These are phyloP conservation scores for Malassezia sp. DNA, from an alignment of 1,284 basidiomycete genomes.

Conservation along the genomic window DNA sequence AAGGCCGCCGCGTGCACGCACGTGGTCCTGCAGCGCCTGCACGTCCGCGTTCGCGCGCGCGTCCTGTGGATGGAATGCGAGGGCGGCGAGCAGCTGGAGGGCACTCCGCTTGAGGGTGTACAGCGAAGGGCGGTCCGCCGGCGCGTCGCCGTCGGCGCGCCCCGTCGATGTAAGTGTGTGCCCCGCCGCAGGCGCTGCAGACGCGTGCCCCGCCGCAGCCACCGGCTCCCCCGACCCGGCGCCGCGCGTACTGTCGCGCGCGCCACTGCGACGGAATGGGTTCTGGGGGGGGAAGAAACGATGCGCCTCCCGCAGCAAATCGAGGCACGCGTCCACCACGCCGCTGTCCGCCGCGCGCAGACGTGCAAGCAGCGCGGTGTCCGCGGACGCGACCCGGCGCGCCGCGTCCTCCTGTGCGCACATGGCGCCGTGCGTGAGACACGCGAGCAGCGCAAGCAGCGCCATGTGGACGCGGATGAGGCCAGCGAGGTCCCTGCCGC, in stretches of 20 bases:
- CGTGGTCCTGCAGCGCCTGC: conserved; percentile 25
- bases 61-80: conserved; percentile 1
- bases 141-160: background rate
- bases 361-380: background rate
- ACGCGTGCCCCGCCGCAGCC: background rate
- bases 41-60: background rate
- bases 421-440: conserved; percentile 4
- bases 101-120: conserved; percentile 10
- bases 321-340: conserved; percentile 3
- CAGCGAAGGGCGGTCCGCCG: conserved; percentile 8
- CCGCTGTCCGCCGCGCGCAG: conserved; percentile 1
- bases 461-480: conserved; percentile 13
- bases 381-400: background rate
- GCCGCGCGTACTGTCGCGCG: background rate
- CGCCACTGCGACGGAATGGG: background rate
- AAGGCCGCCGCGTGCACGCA: conserved; percentile 30
- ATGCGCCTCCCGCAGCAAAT: conserved; percentile 2
- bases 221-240: background rate
- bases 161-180: background rate
- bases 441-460: conserved; percentile 8
- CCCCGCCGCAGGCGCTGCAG: background rate
- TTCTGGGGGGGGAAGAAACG: conserved; percentile 7
- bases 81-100: conserved; percentile 9
- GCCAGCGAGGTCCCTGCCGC: background rate
- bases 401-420: conserved; percentile 8